These are phyloP conservation scores for Aspergillus cejpii DNA, from an alignment of 2,329 filamentous ascomycete species.

Conservation along the genomic window DNA sequence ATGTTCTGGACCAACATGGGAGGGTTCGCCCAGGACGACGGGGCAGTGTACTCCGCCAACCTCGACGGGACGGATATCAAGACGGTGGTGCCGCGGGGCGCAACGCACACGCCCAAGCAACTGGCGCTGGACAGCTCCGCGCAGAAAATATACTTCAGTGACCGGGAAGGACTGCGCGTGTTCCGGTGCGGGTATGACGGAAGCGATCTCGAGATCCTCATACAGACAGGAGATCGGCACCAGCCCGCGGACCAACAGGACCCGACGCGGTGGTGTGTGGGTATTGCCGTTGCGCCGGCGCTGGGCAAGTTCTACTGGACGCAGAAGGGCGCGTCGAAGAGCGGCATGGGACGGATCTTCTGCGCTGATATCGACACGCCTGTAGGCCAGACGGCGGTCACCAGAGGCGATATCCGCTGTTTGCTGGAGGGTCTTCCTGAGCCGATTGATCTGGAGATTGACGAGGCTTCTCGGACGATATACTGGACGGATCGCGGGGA, in stretches of 20 bases:
- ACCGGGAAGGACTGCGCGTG: conserved; percentile 41
- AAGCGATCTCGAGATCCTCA: conserved; percentile 31
- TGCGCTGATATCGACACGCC: conserved; percentile 42
- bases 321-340: conserved; percentile 53
- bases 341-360: conserved; percentile 48
- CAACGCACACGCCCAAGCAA: conserved; percentile 47
- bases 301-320: conserved; percentile 53
- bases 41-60: conserved; percentile 42
- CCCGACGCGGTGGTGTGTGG: conserved; percentile 48
- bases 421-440: conserved; percentile 47
- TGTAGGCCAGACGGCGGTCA: conserved; percentile 26
- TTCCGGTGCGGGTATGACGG: conserved; percentile 34
- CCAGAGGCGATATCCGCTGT: conserved; percentile 39
- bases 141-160: conserved; percentile 38
- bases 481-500: conserved; percentile 60
- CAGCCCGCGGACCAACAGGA: conserved; percentile 30
- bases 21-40: conserved; percentile 35
- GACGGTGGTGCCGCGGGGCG: conserved; percentile 41
- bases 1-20: conserved; percentile 52
- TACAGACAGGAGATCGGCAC: conserved; percentile 31
- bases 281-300: conserved; percentile 44
- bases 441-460: conserved; percentile 53
- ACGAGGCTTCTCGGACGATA: conserved; percentile 41
- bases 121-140: conserved; percentile 24
- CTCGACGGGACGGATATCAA: conserved; percentile 45